A percentile compares a stretch with the other conserved stretches of the same genome.
Conservation (phyloP, 1,139 yeast genomes). For the Saccharomyces pastorianus region DNA sequence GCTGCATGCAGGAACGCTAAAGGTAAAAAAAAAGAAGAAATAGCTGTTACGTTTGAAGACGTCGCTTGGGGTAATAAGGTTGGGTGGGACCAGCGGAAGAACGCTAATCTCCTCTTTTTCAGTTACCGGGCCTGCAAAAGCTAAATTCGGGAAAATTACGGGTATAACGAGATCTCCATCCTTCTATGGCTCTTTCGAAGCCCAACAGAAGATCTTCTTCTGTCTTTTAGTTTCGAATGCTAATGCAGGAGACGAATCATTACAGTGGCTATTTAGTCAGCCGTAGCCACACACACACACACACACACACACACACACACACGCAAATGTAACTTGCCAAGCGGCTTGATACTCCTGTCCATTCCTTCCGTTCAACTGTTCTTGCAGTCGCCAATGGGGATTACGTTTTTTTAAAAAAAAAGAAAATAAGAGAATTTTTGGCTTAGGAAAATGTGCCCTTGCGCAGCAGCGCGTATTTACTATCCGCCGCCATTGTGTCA, state of each 20-base stretch:
- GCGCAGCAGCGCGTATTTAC: background rate
- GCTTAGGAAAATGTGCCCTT: background rate
- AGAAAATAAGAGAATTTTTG: too few relatives aligned
- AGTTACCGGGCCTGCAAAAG: background rate
- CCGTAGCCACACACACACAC: too few relatives aligned
- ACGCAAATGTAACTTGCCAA: background rate
- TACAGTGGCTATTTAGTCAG: background rate
- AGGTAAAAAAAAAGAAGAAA: background rate
- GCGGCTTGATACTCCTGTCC: background rate
- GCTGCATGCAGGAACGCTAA: background rate
- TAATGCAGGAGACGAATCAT: background rate
- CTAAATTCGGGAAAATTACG: background rate
- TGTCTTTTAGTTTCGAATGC: background rate
- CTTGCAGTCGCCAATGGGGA: background rate
- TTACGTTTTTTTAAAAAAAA: background rate
- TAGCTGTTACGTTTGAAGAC: background rate
- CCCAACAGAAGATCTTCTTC: background rate
- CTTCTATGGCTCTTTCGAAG: too few relatives aligned
- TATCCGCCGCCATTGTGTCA: background rate
- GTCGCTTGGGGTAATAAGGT: background rate
- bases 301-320: too few relatives aligned
- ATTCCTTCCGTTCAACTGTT: too few relatives aligned
- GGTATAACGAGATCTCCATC: background rate
- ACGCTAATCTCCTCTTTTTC: background rate
- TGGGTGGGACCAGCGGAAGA: background rate